phyloP scores from a whole-genome alignment of 2,329 filamentous ascomycete species.

The Thelonectria discophora region DNA sequence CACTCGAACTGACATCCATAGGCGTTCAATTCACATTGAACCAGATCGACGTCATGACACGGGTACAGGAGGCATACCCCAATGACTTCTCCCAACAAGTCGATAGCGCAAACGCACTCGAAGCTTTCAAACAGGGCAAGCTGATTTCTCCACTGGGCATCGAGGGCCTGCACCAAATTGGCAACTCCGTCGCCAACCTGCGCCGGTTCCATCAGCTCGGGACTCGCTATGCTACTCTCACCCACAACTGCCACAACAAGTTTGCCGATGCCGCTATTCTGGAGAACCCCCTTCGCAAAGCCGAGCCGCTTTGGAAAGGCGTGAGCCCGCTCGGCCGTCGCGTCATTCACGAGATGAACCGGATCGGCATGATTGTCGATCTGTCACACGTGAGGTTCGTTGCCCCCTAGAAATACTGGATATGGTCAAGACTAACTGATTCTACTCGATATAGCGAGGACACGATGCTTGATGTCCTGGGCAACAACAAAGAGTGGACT shows the following conservation, averaged over 20 bases:
- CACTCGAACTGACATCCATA: constrained; percentile 36
- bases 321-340: constrained; percentile 74
- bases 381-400: constrained; percentile 71
- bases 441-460: constrained; percentile 63
- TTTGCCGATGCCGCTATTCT: constrained; percentile 86
- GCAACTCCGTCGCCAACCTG: constrained; percentile 80
- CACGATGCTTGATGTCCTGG: constrained; percentile 86
- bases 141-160: constrained; percentile 83
- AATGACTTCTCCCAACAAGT: constrained; percentile 72
- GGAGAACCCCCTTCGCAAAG: constrained; percentile 59
- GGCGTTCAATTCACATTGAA: constrained; percentile 74
- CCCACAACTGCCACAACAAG: constrained; percentile 91
- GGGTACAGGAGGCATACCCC: constrained; percentile 71
- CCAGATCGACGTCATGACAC: constrained; percentile 77
- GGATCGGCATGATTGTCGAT: constrained; percentile 93
- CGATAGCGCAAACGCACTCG: constrained; percentile 68
- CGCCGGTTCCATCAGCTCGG: constrained; percentile 80
- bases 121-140: constrained; percentile 67
- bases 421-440: constrained; percentile 8
- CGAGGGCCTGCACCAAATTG: constrained; percentile 93
- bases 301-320: constrained; percentile 72
- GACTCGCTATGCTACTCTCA: constrained; percentile 87
- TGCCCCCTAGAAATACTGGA: neutral
- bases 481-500: constrained; percentile 68
- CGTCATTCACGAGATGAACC: constrained; percentile 89